Evolutionary conservation across 768 basidiomycete genomes (phyloP).

Genomic region (Polyporus arcularius): DNA sequence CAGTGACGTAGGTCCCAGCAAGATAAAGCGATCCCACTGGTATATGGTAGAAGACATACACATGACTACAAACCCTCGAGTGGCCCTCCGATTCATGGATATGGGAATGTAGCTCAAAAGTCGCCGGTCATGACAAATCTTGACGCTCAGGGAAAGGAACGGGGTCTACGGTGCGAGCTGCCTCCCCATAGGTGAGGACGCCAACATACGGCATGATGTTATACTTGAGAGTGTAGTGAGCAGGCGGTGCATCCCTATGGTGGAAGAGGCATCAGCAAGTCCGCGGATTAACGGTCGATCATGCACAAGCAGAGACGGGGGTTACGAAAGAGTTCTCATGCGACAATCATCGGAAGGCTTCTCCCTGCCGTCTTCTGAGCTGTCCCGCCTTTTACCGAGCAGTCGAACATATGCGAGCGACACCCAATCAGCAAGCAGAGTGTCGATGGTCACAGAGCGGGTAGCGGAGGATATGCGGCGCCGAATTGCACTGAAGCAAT

Average conservation of each 20-base stretch:
- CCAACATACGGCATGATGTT: conserved; percentile 93
- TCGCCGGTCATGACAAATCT: conserved; percentile 18
- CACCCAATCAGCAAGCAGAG: no score
- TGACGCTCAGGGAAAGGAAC: conserved; percentile 35
- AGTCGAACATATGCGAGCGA: no score
- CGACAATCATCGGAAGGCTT: background rate
- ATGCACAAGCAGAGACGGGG: background rate
- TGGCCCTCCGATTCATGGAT: background rate
- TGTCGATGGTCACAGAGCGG: background rate
- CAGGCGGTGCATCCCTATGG: conserved; percentile 62
- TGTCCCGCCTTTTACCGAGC: no score
- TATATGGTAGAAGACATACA: conserved; percentile 8
- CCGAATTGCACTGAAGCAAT: background rate
- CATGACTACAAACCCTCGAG: conserved; percentile 4
- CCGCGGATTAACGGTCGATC: background rate
- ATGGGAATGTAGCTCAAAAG: background rate
- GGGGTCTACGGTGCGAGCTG: conserved; percentile 43
- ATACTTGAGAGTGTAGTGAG: conserved; percentile 78
- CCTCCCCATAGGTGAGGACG: conserved; percentile 75
- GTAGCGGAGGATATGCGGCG: background rate
- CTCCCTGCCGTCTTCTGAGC: no score
- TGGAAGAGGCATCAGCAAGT: conserved; percentile 21
- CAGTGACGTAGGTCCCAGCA: conserved; percentile 1
- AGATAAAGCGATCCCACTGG: conserved; percentile 10
- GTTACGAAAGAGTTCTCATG: conserved; percentile 14